These are phyloP conservation scores for Yamadazyma triangularis DNA, from an alignment of 1,139 yeast genomes.

Conservation along the genomic window DNA sequence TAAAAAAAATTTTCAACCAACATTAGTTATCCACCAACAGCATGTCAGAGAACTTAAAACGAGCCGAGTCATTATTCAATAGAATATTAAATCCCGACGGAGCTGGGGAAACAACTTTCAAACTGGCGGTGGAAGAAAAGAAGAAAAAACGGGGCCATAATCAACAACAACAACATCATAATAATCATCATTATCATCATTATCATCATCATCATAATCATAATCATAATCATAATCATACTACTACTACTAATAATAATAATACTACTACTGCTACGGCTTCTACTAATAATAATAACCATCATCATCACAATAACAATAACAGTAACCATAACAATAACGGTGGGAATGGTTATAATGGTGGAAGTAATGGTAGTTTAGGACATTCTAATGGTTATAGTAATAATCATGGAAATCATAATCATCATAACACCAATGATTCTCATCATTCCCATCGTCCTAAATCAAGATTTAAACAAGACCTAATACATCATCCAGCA, in stretches of 20 bases:
- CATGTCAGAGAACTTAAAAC: constrained; percentile 47
- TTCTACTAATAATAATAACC: constrained; percentile 1
- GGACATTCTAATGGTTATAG: constrained; percentile 1
- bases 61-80: constrained; percentile 48
- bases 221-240: constrained; percentile 1
- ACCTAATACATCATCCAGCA: constrained; percentile 12
- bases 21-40: no score
- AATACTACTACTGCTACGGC: no score
- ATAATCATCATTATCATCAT: constrained; percentile 3
- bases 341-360: no score
- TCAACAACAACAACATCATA: constrained; percentile 2
- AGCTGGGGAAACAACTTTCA: no score
- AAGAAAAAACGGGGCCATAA: no score
- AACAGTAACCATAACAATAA: constrained; percentile 7
- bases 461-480: constrained; percentile 6
- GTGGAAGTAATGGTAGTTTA: constrained; percentile 1
- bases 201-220: constrained; percentile 3
- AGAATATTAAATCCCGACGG: constrained; percentile 43
- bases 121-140: no score
- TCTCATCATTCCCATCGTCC: constrained; percentile 4
- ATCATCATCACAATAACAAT: constrained; percentile 5
- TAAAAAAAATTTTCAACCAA: no score
- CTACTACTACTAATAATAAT: constrained; percentile 3
- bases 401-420: not conserved
- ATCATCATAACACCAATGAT: not conserved